Evolutionary conservation across 2,329 filamentous ascomycete species (phyloP), one percentile per base, ranked within the genome.

Genomic region (Trichoderma sp.): DNA sequence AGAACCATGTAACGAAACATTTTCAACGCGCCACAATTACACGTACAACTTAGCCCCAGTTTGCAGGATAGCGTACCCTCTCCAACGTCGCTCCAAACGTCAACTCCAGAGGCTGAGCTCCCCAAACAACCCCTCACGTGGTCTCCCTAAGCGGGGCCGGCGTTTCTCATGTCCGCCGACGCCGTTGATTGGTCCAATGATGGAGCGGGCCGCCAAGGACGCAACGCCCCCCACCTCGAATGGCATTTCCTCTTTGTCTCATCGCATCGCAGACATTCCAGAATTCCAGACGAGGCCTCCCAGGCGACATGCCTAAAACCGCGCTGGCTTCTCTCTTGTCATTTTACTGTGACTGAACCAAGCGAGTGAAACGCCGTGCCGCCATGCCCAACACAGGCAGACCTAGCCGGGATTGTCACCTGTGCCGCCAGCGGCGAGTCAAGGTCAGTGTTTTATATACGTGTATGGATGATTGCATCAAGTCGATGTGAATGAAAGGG

Each of bases 351-450:
- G 38, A 71, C 14, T 53, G 27, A 31, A 27, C 11, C 33, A 27
- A 18, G 35, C 9, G 67, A 38, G 53, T 8, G 67, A 56, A 31
- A 16, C 45, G 16, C 35, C 3, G 14, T 50, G n/a, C 31, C 73
- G 75, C 53, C 69, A 86, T 86, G 85, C 85, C 85, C 38, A 86
- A 86, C 79, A 85, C 81, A 29, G 85, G 85, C 38, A 83, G 81
- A 76, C 85, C 84, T 24, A 86, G 85, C 77, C 81, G 81, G 64
- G 84, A 86, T 78, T 86, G 85, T 74, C 84, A 85, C 68, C 81
- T 86, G 53, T 86, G 85, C 76, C 84, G 85, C 41, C 78, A 80
- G 56, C 80, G 85, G 65, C 83, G 85, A 53, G 85, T 86, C 77
- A 86, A 85, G 83, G 85, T 85, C 38, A 76, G 83, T 80, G 7